These are phyloP conservation scores for Furculomyces boomerangus DNA, from an alignment of 371 early-diverging fungal genomes.

Conservation along the genomic window DNA sequence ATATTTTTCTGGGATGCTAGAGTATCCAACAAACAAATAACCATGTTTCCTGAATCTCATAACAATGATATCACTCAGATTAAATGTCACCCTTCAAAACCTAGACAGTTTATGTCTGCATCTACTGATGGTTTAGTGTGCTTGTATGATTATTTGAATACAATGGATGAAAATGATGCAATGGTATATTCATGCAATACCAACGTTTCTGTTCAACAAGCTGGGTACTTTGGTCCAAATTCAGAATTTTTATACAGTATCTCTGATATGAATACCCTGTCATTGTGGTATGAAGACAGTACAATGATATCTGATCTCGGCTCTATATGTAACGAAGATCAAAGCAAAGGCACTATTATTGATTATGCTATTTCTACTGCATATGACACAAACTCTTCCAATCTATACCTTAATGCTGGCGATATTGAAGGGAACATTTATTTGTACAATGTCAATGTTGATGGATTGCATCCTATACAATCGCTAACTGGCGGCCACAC, in stretches of 20 bases:
- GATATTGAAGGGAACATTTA: slow-evolving; percentile 48
- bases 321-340: slow-evolving; percentile 38
- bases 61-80: slow-evolving; percentile 85
- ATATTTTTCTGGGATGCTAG: slow-evolving; percentile 49
- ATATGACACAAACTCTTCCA: slow-evolving; percentile 42
- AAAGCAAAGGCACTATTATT: slow-evolving; percentile 26
- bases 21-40: slow-evolving; percentile 23
- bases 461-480: slow-evolving; percentile 32
- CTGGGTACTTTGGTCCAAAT: slow-evolving; percentile 78
- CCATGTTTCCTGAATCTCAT: slow-evolving; percentile 63
- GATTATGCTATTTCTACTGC: slow-evolving; percentile 73
- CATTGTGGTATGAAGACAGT: slow-evolving; percentile 33
- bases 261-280: slow-evolving; percentile 77
- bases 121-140: slow-evolving; percentile 64
- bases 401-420: slow-evolving; percentile 68
- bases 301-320: slow-evolving; percentile 51
- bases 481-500: slow-evolving; percentile 35
- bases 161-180: slow-evolving; percentile 73
- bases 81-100: slow-evolving; percentile 48
- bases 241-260: slow-evolving; percentile 68
- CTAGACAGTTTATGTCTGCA: slow-evolving; percentile 39
- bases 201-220: slow-evolving; percentile 52
- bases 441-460: slow-evolving; percentile 48
- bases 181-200: slow-evolving; percentile 63
- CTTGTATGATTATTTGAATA: slow-evolving; percentile 39